Evolutionary conservation across 139 green algal species (phyloP).

Genomic region (Ulvella scutata): DNA sequence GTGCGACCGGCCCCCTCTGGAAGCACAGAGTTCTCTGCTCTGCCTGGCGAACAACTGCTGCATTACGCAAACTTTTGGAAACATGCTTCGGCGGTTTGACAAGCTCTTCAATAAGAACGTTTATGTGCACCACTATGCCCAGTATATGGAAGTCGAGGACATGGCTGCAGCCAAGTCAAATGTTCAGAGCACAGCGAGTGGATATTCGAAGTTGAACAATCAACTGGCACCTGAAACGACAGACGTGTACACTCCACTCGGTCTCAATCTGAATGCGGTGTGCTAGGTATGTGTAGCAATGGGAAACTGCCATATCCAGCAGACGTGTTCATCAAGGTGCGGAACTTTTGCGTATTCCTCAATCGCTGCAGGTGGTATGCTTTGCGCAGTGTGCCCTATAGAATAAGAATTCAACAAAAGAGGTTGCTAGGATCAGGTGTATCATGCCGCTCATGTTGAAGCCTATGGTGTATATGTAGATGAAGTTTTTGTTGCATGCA

Average conservation of each 20-base stretch:
- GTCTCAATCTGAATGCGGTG: background rate
- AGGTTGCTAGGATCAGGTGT: no score
- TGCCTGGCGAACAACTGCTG: constrained; percentile 62
- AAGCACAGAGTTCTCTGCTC: constrained; percentile 40
- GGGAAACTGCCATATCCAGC: no score
- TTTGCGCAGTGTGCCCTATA: no score
- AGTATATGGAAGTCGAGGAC: constrained; percentile 40
- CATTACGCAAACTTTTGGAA: constrained; percentile 34
- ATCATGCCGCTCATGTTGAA: no score
- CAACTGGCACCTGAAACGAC: background rate
- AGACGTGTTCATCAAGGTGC: background rate
- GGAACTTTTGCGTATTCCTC: background rate
- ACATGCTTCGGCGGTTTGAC: constrained; percentile 41
- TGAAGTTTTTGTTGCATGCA: no score
- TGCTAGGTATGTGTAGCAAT: background rate
- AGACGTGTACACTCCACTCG: background rate
- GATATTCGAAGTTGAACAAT: background rate
- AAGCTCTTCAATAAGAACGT: constrained; percentile 33
- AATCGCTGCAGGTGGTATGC: background rate
- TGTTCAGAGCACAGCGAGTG: background rate
- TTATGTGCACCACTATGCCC: constrained; percentile 54
- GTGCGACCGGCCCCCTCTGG: constrained; percentile 42
- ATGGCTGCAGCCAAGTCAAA: background rate
- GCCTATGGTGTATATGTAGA: no score
- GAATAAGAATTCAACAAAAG: no score